Conservation (phyloP, 106 monocot genomes). For the Dioscorea dumetorum region DNA sequence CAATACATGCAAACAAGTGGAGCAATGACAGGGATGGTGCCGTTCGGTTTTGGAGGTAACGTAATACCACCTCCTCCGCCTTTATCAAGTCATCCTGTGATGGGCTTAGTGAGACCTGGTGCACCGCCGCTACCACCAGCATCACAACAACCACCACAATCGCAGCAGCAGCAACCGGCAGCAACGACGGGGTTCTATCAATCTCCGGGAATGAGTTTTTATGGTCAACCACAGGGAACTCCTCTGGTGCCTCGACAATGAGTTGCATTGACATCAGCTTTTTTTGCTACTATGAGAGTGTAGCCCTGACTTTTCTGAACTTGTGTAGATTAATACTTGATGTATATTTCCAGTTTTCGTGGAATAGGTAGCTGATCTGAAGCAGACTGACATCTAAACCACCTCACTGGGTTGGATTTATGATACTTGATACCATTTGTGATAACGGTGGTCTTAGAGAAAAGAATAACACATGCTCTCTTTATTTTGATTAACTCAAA, state of each 20-base stretch:
- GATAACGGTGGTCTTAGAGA: too few relatives aligned
- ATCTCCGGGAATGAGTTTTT: constrained; percentile 58
- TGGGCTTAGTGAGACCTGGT: constrained; percentile 34
- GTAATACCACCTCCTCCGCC: constrained; percentile 49
- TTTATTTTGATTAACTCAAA: too few relatives aligned
- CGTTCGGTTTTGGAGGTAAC: constrained; percentile 34
- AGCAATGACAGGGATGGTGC: constrained; percentile 14
- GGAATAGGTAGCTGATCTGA: too few relatives aligned
- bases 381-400: too few relatives aligned
- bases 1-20: constrained; percentile 41
- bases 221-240: constrained; percentile 35
- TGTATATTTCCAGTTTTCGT: too few relatives aligned
- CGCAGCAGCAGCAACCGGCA: constrained; percentile 17
- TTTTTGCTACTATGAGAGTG: too few relatives aligned
- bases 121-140: constrained; percentile 23
- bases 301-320: too few relatives aligned
- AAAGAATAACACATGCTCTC: too few relatives aligned
- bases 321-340: too few relatives aligned
- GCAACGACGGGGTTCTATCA: constrained; percentile 46
- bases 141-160: constrained; percentile 15
- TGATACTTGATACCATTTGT: too few relatives aligned
- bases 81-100: constrained; percentile 21
- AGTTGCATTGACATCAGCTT: neutral
- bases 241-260: constrained; percentile 50
- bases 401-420: too few relatives aligned